These are phyloP conservation scores for Phytophthora colocasiae DNA, from an alignment of 352 stramenopile species.

Conservation along the genomic window DNA sequence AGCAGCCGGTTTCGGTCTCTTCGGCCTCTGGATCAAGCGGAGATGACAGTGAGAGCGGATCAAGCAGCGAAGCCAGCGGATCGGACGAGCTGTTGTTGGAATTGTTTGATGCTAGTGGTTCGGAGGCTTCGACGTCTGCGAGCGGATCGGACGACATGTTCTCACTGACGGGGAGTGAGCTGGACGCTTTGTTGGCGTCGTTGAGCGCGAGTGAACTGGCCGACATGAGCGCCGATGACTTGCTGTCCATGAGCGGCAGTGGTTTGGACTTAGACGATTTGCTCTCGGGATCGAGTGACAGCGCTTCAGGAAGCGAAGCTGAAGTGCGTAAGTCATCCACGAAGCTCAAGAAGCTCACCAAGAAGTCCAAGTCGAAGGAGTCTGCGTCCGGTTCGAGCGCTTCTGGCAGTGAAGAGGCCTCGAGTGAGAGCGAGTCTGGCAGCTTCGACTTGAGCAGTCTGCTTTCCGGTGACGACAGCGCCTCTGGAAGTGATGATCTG, in stretches of 20 bases:
- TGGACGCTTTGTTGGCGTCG: background rate
- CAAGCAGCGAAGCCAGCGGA: slow-evolving; percentile 6
- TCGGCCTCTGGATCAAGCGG: background rate
- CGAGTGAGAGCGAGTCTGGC: background rate
- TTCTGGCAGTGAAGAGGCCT: background rate
- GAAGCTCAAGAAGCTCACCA: background rate
- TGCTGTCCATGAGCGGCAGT: background rate
- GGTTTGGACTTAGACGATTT: background rate
- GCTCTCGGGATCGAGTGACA: slow-evolving; percentile 1
- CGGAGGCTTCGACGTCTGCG: background rate
- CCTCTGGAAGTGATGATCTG: slow-evolving; percentile 4
- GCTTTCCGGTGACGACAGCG: background rate
- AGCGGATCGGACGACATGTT: slow-evolving; percentile 1
- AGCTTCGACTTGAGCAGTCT: background rate
- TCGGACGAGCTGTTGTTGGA: background rate
- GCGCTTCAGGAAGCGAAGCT: background rate
- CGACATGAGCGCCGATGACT: background rate
- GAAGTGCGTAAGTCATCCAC: no score
- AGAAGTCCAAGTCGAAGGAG: background rate
- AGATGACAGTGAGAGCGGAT: background rate
- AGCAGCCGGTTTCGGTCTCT: background rate
- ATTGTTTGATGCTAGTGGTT: no score
- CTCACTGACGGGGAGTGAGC: background rate
- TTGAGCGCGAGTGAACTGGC: background rate
- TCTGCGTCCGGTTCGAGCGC: background rate